Conservation (phyloP, 441 rosid species). For the Adansonia grandidieri region DNA sequence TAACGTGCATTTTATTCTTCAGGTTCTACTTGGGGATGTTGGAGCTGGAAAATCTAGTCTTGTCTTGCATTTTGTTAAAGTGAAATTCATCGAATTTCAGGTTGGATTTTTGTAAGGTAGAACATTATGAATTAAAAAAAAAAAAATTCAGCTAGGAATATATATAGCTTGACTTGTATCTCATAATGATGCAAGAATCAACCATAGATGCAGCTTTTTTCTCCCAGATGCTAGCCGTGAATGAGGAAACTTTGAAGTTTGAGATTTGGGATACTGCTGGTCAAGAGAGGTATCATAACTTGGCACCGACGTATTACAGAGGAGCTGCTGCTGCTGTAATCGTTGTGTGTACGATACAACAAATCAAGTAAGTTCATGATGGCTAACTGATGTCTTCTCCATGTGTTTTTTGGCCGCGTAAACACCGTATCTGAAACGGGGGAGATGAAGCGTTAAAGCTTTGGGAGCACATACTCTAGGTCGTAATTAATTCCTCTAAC, state of each 20-base stretch:
- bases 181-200: conserved; percentile 66
- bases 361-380: conserved; percentile 58
- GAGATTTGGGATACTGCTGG: conserved; percentile 99
- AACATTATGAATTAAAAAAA: no score
- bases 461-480: background rate
- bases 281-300: conserved; percentile 96
- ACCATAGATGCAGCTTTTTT: conserved; percentile 98
- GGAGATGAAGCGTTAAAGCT: conserved; percentile 16
- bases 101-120: conserved; percentile 34
- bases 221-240: conserved; percentile 89
- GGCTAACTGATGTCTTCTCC: conserved; percentile 2
- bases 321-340: conserved; percentile 97
- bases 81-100: conserved; percentile 96
- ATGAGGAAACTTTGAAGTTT: conserved; percentile 93
- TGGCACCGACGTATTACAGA: conserved; percentile 98
- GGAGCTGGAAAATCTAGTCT: conserved; percentile 99
- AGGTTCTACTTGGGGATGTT: conserved; percentile 98
- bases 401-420: no score
- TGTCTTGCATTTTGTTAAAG: conserved; percentile 91
- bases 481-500: background rate
- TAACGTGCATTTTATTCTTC: conserved; percentile 28
- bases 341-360: conserved; percentile 93
- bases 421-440: no score
- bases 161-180: conserved; percentile 22
- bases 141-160: background rate